Evolutionary conservation across 1,284 basidiomycete genomes (phyloP).

Genomic region (Vanrija sp.): DNA sequence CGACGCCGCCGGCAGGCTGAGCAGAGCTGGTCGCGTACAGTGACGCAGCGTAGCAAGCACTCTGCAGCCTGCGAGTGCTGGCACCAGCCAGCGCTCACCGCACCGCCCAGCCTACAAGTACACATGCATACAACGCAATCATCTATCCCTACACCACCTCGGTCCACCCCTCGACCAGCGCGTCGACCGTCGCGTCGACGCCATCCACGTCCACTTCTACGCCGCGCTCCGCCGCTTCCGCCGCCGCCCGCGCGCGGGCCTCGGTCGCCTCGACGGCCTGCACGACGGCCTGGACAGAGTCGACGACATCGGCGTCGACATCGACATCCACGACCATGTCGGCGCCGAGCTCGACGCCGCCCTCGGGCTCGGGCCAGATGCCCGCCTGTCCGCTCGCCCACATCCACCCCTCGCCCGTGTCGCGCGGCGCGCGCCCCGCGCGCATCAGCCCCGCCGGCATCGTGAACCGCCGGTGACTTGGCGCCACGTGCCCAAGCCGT

Average conservation of each 20-base stretch:
- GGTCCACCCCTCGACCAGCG: slow-evolving; percentile 15
- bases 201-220: neutral
- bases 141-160: neutral
- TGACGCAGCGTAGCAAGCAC: too few species aligned
- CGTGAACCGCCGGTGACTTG: slow-evolving; percentile 29
- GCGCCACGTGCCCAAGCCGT: slow-evolving; percentile 32
- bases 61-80: too few species aligned
- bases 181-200: slow-evolving; percentile 10
- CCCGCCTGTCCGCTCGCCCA: slow-evolving; percentile 21
- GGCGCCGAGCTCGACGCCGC: neutral
- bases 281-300: neutral
- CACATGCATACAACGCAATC: neutral
- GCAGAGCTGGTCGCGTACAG: too few species aligned
- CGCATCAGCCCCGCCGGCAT: slow-evolving; percentile 19
- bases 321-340: neutral
- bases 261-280: neutral
- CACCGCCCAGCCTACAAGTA: neutral
- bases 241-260: too few species aligned
- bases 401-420: slow-evolving; percentile 30
- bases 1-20: too few species aligned
- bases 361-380: slow-evolving; percentile 11
- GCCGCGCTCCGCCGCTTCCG: neutral
- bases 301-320: too few species aligned
- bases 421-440: slow-evolving; percentile 20
- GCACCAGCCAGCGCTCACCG: too few species aligned